Evolutionary conservation across 441 rosid species (phyloP).

Genomic region (Euphorbia celastroides): DNA sequence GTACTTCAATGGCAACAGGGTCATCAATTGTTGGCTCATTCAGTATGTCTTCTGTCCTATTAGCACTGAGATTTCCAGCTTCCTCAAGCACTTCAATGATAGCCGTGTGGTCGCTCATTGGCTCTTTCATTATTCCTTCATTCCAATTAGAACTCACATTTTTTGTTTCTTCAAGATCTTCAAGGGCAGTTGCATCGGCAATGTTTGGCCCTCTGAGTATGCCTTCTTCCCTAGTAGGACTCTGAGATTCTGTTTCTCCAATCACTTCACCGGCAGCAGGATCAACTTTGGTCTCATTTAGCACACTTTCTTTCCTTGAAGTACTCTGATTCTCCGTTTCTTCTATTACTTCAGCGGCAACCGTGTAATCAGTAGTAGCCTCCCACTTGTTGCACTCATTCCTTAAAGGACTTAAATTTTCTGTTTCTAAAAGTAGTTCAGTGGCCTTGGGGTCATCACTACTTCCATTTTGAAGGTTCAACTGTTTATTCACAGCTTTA

Average conservation of each 20-base stretch:
- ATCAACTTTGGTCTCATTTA: slow-evolving; percentile 12
- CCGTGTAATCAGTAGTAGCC: slow-evolving; percentile 13
- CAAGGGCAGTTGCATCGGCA: too few species aligned
- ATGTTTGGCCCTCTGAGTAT: slow-evolving; percentile 12
- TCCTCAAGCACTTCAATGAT: slow-evolving; percentile 19
- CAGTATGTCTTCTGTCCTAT: too few species aligned
- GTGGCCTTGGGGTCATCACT: slow-evolving; percentile 8
- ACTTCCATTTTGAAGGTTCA: slow-evolving; percentile 14
- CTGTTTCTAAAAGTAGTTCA: slow-evolving; percentile 22
- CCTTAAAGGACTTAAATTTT: slow-evolving; percentile 18
- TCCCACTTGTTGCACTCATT: slow-evolving; percentile 20
- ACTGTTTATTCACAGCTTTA: slow-evolving; percentile 10
- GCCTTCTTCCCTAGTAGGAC: slow-evolving; percentile 18
- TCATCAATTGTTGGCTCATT: too few species aligned
- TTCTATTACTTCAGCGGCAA: slow-evolving; percentile 16
- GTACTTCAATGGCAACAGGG: too few species aligned
- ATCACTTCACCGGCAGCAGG: neutral
- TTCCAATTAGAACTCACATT: slow-evolving; percentile 19
- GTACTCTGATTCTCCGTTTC: slow-evolving; percentile 24
- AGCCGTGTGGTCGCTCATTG: neutral
- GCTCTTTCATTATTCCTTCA: slow-evolving; percentile 16
- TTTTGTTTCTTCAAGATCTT: slow-evolving; percentile 21
- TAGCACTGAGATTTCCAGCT: too few species aligned
- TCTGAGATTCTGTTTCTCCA: slow-evolving; percentile 26
- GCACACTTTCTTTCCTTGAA: slow-evolving; percentile 17